Evolutionary conservation across 2,329 filamentous ascomycete genomes (phyloP).

Genomic region (Cytospora piceae): DNA sequence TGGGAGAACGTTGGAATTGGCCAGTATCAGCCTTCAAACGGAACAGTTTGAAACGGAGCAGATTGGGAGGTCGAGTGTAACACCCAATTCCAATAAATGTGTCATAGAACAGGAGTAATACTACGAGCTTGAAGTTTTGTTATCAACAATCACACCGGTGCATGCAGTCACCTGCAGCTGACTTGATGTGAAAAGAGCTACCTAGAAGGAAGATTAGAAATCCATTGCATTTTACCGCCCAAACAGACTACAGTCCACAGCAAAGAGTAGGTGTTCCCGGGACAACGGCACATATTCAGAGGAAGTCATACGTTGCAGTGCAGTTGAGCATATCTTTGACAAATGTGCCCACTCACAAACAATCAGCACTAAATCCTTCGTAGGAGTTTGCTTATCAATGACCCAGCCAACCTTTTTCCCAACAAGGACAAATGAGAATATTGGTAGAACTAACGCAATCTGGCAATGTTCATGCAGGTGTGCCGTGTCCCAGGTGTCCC

Average conservation of each 20-base stretch:
- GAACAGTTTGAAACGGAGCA: not conserved
- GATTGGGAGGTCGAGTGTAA: not conserved
- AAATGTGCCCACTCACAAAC: not conserved
- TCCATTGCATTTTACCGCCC: not conserved
- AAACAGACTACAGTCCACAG: not conserved
- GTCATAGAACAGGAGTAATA: not conserved
- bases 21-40: not conserved
- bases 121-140: not conserved
- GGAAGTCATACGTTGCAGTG: not conserved
- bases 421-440: not conserved
- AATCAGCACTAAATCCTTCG: not conserved
- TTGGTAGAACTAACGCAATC: not conserved
- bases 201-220: no score
- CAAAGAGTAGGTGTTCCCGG: not conserved
- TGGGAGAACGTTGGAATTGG: not conserved
- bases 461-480: not conserved
- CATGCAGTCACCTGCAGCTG: no score
- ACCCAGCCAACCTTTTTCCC: not conserved
- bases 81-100: not conserved
- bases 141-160: not conserved
- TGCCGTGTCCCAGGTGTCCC: not conserved
- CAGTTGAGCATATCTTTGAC: not conserved
- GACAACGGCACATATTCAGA: not conserved
- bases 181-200: no score
- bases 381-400: not conserved